Conservation (phyloP, 139 green algal genomes). For the Micractinium conductrix region DNA sequence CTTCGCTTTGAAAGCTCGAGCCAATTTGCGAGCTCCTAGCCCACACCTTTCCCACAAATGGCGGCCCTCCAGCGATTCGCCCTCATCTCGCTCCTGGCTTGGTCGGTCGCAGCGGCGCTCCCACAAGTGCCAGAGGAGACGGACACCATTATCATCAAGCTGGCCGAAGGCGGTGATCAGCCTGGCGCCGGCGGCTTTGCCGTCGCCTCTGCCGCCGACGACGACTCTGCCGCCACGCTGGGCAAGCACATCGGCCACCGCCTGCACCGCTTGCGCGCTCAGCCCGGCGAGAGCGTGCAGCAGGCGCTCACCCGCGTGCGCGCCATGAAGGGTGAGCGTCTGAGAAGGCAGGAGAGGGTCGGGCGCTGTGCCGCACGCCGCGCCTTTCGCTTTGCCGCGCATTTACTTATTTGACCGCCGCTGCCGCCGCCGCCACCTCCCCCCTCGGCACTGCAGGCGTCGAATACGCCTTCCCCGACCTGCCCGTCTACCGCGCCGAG, state of each 20-base stretch:
- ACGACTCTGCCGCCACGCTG: not conserved
- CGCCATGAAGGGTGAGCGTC: not conserved
- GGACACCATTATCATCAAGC: slow-evolving; percentile 6
- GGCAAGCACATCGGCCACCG: slow-evolving; percentile 14
- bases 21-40: too few relatives aligned
- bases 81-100: not conserved
- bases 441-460: not conserved
- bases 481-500: not conserved
- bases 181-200: not conserved
- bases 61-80: not conserved
- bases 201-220: not conserved
- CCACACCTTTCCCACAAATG: not conserved
- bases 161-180: not conserved
- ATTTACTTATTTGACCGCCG: too few relatives aligned
- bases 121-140: not conserved
- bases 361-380: too few relatives aligned
- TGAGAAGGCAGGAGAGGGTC: too few relatives aligned
- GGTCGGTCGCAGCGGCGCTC: not conserved
- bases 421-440: not conserved
- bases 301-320: not conserved
- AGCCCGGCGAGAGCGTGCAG: not conserved
- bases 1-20: too few relatives aligned
- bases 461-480: slow-evolving; percentile 10
- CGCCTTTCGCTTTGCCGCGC: too few relatives aligned
- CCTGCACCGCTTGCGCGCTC: not conserved